phyloP scores from a whole-genome alignment of 2,329 filamentous ascomycete species.

The Bipolaris sorokiniana region DNA sequence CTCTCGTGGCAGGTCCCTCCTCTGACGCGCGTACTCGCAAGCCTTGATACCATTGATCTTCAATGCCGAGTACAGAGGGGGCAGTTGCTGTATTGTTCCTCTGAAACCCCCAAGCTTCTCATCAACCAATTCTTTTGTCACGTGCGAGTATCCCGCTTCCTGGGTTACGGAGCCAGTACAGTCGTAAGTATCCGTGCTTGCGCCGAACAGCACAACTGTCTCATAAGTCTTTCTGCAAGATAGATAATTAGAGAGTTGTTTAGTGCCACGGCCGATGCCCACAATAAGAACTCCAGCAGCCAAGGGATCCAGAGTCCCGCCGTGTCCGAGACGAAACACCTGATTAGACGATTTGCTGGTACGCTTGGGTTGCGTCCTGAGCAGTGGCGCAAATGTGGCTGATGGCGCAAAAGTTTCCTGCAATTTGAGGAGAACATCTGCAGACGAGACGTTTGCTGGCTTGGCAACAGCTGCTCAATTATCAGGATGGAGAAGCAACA shows the following conservation, averaged over 20 bases:
- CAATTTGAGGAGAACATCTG: constrained; percentile 32
- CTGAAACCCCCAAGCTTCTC: constrained; percentile 25
- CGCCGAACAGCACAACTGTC: constrained; percentile 36
- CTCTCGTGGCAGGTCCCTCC: constrained; percentile 32
- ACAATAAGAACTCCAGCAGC: constrained; percentile 41
- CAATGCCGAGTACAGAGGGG: constrained; percentile 39
- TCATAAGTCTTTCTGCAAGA: constrained; percentile 40
- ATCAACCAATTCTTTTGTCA: constrained; percentile 28
- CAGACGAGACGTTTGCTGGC: constrained; percentile 31
- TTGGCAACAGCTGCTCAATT: constrained; percentile 28
- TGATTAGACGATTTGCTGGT: constrained; percentile 29
- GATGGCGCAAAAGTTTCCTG: constrained; percentile 30
- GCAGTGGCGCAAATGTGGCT: constrained; percentile 24
- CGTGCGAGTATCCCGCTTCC: constrained; percentile 20
- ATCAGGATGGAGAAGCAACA: background rate
- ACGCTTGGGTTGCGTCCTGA: constrained; percentile 25
- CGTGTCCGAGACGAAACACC: constrained; percentile 40
- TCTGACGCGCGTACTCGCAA: constrained; percentile 36
- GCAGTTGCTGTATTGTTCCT: constrained; percentile 34
- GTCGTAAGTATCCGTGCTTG: constrained; percentile 42
- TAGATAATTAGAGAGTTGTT: constrained; percentile 34
- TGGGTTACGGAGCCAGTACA: constrained; percentile 28
- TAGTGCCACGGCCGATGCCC: constrained; percentile 41
- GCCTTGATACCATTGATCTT: constrained; percentile 41
- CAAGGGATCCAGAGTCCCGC: constrained; percentile 41